phyloP scores from a whole-genome alignment of 108 stramenopile genomes.

The Schizochytrium sp. region DNA sequence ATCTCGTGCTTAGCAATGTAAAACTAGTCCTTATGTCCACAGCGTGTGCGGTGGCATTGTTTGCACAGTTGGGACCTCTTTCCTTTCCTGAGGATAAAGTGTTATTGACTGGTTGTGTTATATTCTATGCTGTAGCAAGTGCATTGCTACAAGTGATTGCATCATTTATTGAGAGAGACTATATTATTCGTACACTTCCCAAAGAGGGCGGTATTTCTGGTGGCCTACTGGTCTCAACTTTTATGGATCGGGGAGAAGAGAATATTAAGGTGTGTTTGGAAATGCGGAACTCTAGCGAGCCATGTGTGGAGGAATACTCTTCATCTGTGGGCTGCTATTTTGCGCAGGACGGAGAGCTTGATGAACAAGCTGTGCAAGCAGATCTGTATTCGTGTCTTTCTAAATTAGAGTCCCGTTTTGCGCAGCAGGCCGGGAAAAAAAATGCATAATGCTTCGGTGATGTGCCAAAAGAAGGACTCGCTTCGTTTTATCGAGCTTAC shows the following conservation, averaged over 20 bases:
- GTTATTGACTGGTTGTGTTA: background rate
- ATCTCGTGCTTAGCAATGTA: background rate
- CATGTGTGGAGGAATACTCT: background rate
- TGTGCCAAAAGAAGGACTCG: background rate
- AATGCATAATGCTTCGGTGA: background rate
- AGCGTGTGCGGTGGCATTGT: constrained; percentile 31
- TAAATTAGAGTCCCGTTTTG: background rate
- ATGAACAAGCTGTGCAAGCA: background rate
- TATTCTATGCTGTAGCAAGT: constrained; percentile 23
- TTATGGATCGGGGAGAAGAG: constrained; percentile 23
- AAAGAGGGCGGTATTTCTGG: background rate
- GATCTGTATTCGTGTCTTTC: background rate
- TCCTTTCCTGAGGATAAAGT: constrained; percentile 24
- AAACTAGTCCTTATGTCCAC: constrained; percentile 40
- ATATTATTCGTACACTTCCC: constrained; percentile 5
- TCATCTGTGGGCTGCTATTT: constrained; percentile 35
- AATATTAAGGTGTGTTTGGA: constrained; percentile 20
- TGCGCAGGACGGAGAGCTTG: constrained; percentile 16
- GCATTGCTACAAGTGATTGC: constrained; percentile 34
- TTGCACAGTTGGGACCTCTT: constrained; percentile 36
- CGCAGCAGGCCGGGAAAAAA: background rate
- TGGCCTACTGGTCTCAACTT: constrained; percentile 11
- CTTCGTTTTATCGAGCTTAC: background rate
- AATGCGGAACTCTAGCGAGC: background rate
- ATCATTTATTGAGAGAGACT: constrained; percentile 7